Conservation (phyloP, 2,329 filamentous ascomycete species). For the Trichoderma simmonsii region DNA sequence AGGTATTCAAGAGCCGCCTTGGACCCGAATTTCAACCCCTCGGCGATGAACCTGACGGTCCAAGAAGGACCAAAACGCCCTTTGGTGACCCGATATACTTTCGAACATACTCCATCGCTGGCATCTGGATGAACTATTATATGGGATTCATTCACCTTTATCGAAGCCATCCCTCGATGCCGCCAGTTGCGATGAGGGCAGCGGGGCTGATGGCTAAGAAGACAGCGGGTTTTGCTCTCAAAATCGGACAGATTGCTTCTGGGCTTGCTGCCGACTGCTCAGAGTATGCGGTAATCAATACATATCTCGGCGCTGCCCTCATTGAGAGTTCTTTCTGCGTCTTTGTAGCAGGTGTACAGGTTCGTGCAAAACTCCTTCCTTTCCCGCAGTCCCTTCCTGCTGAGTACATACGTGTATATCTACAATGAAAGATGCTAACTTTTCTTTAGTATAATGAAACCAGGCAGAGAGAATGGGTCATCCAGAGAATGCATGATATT, state of each 20-base stretch:
- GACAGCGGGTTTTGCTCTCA: conserved; percentile 67
- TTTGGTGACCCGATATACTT: conserved; percentile 83
- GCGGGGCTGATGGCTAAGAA: conserved; percentile 72
- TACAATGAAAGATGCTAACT: conserved; percentile 19
- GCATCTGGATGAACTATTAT: conserved; percentile 84
- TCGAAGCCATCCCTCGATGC: conserved; percentile 83
- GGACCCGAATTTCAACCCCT: conserved; percentile 75
- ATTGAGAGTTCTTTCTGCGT: conserved; percentile 79
- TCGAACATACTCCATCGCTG: conserved; percentile 80
- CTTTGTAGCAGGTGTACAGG: conserved; percentile 81
- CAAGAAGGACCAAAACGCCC: conserved; percentile 55
- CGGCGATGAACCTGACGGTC: conserved; percentile 62
- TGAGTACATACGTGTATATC: not conserved
- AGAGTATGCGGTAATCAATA: conserved; percentile 61
- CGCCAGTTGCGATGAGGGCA: conserved; percentile 83
- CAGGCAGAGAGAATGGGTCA: conserved; percentile 72
- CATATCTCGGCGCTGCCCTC: conserved; percentile 73
- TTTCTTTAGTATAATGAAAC: conserved; percentile 62
- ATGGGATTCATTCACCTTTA: conserved; percentile 81
- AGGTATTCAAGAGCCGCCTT: conserved; percentile 61
- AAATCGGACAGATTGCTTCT: conserved; percentile 76
- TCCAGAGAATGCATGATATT: conserved; percentile 71
- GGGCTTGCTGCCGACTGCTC: conserved; percentile 61
- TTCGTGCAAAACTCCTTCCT: conserved; percentile 30
- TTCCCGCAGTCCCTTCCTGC: not conserved